phyloP scores from a whole-genome alignment of 768 basidiomycete species.

The Rhodotorula graminis region DNA sequence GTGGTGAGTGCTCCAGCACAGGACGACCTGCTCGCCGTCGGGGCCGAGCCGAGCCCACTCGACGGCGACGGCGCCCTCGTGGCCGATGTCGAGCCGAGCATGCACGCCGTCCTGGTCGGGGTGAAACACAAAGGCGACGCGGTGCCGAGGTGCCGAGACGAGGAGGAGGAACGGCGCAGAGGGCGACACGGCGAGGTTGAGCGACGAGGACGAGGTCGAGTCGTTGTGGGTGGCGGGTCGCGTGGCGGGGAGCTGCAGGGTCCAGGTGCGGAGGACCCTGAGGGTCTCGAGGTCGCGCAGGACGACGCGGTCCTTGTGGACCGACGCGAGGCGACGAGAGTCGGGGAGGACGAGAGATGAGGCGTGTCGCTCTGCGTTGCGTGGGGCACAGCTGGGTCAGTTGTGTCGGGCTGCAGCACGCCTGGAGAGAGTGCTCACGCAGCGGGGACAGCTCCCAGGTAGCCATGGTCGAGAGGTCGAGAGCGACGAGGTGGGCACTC shows the following conservation, averaged over 20 bases:
- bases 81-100: slow-evolving; percentile 29
- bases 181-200: slow-evolving; percentile 3
- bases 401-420: not conserved
- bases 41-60: not conserved
- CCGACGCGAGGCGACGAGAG: slow-evolving; percentile 7
- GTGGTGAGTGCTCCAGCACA: slow-evolving; percentile 20
- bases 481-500: no score
- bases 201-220: not conserved
- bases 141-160: not conserved
- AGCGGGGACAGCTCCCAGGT: slow-evolving; percentile 32
- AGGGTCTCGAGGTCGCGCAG: slow-evolving; percentile 23
- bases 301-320: slow-evolving; percentile 25
- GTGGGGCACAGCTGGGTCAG: not conserved
- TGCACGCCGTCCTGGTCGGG: slow-evolving; percentile 13
- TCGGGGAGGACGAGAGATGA: slow-evolving; percentile 1
- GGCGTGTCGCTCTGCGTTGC: slow-evolving; percentile 33
- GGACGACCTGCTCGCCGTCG: not conserved
- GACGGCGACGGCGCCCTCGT: slow-evolving; percentile 30
- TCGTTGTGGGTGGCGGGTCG: not conserved
- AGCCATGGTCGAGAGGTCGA: not conserved
- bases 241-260: not conserved
- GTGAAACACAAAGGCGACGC: slow-evolving; percentile 22
- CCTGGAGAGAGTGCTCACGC: not conserved
- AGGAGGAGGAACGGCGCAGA: slow-evolving; percentile 4
- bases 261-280: slow-evolving; percentile 36